phyloP scores from a whole-genome alignment of 306 rosid genomes.

The Malus fusca region DNA sequence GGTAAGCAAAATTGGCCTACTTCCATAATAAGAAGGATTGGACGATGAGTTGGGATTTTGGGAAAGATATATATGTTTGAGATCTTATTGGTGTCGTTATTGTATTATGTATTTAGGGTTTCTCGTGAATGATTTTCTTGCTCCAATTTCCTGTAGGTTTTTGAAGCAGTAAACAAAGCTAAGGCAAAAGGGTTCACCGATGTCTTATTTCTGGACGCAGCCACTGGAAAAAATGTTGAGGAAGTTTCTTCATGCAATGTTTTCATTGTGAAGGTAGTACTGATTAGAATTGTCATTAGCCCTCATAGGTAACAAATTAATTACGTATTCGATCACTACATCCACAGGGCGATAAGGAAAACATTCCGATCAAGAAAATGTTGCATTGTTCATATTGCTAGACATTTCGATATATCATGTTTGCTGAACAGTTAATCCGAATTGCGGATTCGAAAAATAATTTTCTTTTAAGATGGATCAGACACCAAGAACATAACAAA shows the following conservation, averaged over 20 bases:
- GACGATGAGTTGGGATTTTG: background rate
- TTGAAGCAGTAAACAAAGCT: conserved; percentile 1
- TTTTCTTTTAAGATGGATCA: no score
- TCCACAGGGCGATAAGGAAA: no score
- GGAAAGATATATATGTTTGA: background rate
- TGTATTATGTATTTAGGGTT: no score
- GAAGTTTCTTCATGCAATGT: conserved; percentile 35
- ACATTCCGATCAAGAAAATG: no score
- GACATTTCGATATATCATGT: no score
- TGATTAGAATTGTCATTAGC: background rate
- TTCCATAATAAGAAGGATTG: background rate
- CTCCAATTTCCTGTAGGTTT: background rate
- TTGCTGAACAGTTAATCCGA: no score
- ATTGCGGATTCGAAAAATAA: no score
- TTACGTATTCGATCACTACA: no score
- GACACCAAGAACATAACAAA: no score
- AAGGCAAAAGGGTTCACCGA: conserved; percentile 41
- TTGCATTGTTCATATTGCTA: no score
- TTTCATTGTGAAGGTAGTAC: conserved; percentile 41
- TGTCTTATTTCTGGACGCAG: conserved; percentile 44
- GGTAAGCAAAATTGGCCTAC: conserved; percentile 11
- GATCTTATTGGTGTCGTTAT: no score
- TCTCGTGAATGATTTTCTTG: background rate
- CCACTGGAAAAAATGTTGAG: conserved; percentile 37
- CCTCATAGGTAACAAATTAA: no score